Evolutionary conservation across 1,139 yeast species (phyloP), one percentile per base, ranked within the genome.

Genomic region (Nadsonia commutata): DNA sequence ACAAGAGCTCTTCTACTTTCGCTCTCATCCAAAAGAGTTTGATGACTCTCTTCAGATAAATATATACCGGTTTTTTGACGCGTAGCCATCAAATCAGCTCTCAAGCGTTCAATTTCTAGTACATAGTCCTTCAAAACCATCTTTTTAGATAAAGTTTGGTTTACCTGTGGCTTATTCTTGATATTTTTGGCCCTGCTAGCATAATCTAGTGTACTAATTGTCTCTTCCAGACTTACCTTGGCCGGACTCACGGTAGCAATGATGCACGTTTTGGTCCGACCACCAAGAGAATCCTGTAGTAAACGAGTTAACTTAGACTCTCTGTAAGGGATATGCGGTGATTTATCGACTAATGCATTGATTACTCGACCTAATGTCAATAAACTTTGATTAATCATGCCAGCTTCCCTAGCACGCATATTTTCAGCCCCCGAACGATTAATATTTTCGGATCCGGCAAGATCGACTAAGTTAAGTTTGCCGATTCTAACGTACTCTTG

Each of bases 371-470:
- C 96, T 40, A 86, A 68, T 0, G 95, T 80, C 36, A 85, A 63
- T 46, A 86, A 67, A 48, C 90, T 79, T 58, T 84, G 93, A 59
- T 86, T 86, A 43, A 86, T 86, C 53, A 80, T 74, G 1, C 94
- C 95, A 2, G 95, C 95, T 59, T 84, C 95, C 51, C 83, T 75
- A 0, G 94, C 94, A 23, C 93, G 68, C 54, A 74, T 78, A 55
- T 79, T 76, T 43, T 68, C 74, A 0, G 94, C 90, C 1, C 95
- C 95, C 0, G 94, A 80, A 46, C 84, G 66, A 48, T 69, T 74
- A 41, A 85, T 78, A 54, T 84, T 83, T 56, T 81, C 94, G 16
- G 93, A 80, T 0, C 96, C 95, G 0, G 96, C 96, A 49, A 86
- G 67, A 63, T 86, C 95, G 2, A 85, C 94, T 37, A 86, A 65